Evolutionary conservation across 2,329 filamentous ascomycete genomes (phyloP), one percentile per base, ranked within the genome.

Genomic region (Arthrobotrys musiformis): DNA sequence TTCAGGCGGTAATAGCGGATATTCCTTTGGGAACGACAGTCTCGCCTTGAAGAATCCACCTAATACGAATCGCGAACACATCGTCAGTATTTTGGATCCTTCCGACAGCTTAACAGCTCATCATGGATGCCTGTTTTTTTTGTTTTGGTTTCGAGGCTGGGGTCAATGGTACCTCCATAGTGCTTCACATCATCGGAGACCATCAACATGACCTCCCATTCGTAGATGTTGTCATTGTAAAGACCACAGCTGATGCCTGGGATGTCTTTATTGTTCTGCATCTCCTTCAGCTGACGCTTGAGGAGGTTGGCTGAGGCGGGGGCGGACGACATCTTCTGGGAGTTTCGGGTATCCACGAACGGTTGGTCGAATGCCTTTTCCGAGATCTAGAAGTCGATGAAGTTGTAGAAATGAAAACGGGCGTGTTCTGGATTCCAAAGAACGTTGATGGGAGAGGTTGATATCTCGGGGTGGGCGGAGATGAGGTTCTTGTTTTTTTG

Each of bases 151-250:
- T 28, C n/a, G 28, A 28, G 1, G 4, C 11, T 58, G 35, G 46
- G 15, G 58, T 54, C 13, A 54, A 44, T 85, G 89, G 73, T 85
- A 94, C 94, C 94, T 81, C 94, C 94, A 81, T 97, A 97, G 84
- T 92, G 92, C 85, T 94, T 94, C 85, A 92, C 94, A 82, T 97
- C 93, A 81, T 97, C 94, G 79, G 90, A 93, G 80, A 98, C 94
- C 94, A 99, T 98, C 78, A 99, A 89, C 92, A 97, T 97, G 19
- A 98, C 93, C 84, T 98, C 94, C 95, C 95, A 99, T 86, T 97
- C 92, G 80, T 97, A 97, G 8, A 98, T 90, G 83, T 97, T 91
- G 83, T 92, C 92, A 81, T 91, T 90, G 63, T 94, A 90, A 48
- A 99, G 86, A 0, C 95, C 95, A 81, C 93, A 97, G 78, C 93